A percentile compares a stretch with the other conserved stretches of the same genome.
These are phyloP conservation scores for Benincasa hispida DNA, from an alignment of 306 rosid species.

Conservation along the genomic window DNA sequence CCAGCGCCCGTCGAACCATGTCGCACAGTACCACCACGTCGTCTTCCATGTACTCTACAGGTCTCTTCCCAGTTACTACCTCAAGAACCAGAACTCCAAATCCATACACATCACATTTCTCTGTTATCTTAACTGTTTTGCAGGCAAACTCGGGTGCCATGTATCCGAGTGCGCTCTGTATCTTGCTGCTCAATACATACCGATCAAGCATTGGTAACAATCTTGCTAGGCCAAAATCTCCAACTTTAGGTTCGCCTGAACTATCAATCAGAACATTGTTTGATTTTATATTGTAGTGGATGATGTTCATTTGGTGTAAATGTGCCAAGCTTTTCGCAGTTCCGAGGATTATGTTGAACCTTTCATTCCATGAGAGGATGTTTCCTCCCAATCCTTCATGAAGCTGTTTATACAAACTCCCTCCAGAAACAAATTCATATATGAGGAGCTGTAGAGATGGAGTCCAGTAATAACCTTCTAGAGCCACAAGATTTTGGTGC, in stretches of 20 bases:
- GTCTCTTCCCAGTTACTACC: constrained; percentile 86
- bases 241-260: constrained; percentile 80
- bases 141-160: constrained; percentile 99
- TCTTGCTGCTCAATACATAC: constrained; percentile 91
- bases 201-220: constrained; percentile 94
- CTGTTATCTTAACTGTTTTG: constrained; percentile 87
- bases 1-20: constrained; percentile 88
- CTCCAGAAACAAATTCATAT: constrained; percentile 68
- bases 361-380: constrained; percentile 82
- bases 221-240: constrained; percentile 87
- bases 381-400: constrained; percentile 76
- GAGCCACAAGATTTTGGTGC: constrained; percentile 79
- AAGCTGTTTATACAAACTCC: constrained; percentile 85
- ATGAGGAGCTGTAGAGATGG: constrained; percentile 93
- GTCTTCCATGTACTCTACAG: constrained; percentile 97
- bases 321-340: constrained; percentile 88
- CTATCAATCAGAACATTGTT: constrained; percentile 76
- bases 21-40: constrained; percentile 97
- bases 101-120: constrained; percentile 89
- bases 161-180: constrained; percentile 95
- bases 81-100: constrained; percentile 83
- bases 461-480: constrained; percentile 99
- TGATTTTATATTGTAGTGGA: constrained; percentile 90
- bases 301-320: constrained; percentile 69
- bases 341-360: constrained; percentile 82